phyloP scores from a whole-genome alignment of 2,329 filamentous ascomycete genomes.

The Aspergillus carbonarius region DNA sequence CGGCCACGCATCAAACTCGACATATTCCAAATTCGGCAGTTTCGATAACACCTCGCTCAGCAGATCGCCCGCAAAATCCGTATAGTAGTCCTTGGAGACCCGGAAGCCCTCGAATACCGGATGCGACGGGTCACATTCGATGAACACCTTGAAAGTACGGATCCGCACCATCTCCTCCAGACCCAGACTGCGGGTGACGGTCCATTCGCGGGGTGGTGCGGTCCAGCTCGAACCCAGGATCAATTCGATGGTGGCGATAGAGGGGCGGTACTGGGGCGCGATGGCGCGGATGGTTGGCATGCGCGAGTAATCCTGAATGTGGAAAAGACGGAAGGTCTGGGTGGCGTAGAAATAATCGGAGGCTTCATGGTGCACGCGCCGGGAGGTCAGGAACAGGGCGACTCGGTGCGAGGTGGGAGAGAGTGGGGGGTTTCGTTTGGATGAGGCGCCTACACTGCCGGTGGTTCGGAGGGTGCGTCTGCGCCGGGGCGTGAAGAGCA shows the following conservation, averaged over 20 bases:
- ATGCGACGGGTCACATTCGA: constrained; percentile 57
- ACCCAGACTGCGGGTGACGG: constrained; percentile 50
- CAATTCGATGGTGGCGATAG: constrained; percentile 55
- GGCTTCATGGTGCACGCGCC: constrained; percentile 52
- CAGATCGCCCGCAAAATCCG: constrained; percentile 54
- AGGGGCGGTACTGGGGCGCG: constrained; percentile 51
- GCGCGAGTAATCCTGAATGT: constrained; percentile 50
- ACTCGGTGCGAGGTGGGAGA: constrained; percentile 38
- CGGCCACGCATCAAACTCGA: constrained; percentile 59
- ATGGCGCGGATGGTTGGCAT: constrained; percentile 50
- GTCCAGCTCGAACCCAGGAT: constrained; percentile 61
- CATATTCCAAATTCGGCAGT: constrained; percentile 48
- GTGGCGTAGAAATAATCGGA: constrained; percentile 52
- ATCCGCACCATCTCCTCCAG: constrained; percentile 49
- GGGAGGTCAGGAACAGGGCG: constrained; percentile 41
- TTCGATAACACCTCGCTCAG: constrained; percentile 51
- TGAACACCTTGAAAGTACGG: constrained; percentile 55
- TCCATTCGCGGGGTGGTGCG: constrained; percentile 56
- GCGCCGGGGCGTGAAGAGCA: constrained; percentile 41
- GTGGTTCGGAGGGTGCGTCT: constrained; percentile 27
- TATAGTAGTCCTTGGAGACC: constrained; percentile 58
- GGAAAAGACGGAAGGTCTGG: constrained; percentile 56
- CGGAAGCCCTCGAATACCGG: constrained; percentile 58
- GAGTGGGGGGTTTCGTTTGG: constrained; percentile 35
- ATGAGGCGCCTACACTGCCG: constrained; percentile 38